Percentiles rank a stretch among this genome's conserved stretches.
phyloP scores from a whole-genome alignment of 2,329 filamentous ascomycete genomes.

The Talaromyces verruculosus region DNA sequence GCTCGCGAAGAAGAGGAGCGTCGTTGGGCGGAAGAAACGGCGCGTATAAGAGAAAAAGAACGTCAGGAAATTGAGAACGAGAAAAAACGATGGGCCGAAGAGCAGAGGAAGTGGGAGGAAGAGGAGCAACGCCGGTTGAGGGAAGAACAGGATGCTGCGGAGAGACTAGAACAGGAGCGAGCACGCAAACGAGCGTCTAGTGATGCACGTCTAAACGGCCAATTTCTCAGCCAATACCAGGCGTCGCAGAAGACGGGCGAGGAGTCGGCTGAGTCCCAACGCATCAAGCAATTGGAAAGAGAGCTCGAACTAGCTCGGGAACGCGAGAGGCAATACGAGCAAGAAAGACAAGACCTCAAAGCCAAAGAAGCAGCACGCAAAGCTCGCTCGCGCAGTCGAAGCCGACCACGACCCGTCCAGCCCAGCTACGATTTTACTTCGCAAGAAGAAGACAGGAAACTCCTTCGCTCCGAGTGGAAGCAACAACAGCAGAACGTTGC shows the following conservation, averaged over 20 bases:
- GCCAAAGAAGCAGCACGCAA: conserved; percentile 28
- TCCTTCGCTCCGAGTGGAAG: conserved; percentile 58
- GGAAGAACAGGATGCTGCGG: conserved; percentile 73
- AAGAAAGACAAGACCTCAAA: conserved; percentile 56
- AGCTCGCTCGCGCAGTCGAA: conserved; percentile 32
- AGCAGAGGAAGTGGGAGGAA: conserved; percentile 68
- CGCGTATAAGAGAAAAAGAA: conserved; percentile 53
- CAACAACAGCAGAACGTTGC: conserved; percentile 36
- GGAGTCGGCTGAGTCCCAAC: conserved; percentile 59
- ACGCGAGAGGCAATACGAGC: conserved; percentile 64
- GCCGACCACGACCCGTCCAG: conserved; percentile 36
- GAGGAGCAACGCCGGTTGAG: conserved; percentile 69
- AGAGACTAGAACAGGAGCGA: conserved; percentile 65
- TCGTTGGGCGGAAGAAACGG: conserved; percentile 50
- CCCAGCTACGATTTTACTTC: conserved; percentile 58
- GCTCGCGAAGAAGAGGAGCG: conserved; percentile 49
- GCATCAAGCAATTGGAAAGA: conserved; percentile 77
- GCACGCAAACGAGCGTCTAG: conserved; percentile 59
- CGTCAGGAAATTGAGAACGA: conserved; percentile 48
- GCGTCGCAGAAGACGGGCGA: conserved; percentile 59
- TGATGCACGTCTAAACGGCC: conserved; percentile 71
- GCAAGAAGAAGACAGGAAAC: conserved; percentile 60
- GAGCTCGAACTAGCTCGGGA: conserved; percentile 68
- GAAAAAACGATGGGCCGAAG: conserved; percentile 51
- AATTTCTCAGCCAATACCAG: conserved; percentile 84